Evolutionary conservation across 164 flowering plant genomes (phyloP).

Genomic region (Nelumbo lutea): DNA sequence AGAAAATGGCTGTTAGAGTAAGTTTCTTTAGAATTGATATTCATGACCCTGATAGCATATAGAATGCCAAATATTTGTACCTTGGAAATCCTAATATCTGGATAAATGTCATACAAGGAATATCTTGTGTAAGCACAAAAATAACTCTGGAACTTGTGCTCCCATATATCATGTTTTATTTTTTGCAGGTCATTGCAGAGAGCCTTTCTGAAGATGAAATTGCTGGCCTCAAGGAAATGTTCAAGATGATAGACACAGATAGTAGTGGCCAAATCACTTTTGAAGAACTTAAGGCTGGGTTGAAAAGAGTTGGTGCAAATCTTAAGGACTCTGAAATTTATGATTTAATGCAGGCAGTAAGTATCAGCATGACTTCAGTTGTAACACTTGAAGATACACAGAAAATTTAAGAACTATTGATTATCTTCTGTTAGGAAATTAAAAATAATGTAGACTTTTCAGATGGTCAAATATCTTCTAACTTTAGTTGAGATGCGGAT

Average conservation of each 20-base stretch:
- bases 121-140: background rate
- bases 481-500: too few relatives aligned
- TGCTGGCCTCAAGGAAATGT: slow-evolving; percentile 86
- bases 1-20: slow-evolving; percentile 90
- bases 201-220: slow-evolving; percentile 86
- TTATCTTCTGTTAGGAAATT: too few relatives aligned
- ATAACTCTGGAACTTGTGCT: background rate
- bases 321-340: slow-evolving; percentile 71
- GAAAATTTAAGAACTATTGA: too few relatives aligned
- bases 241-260: slow-evolving; percentile 82
- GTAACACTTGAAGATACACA: background rate
- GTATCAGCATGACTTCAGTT: slow-evolving; percentile 14
- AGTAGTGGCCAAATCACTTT: slow-evolving; percentile 84
- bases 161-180: slow-evolving; percentile 5
- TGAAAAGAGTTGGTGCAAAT: slow-evolving; percentile 73
- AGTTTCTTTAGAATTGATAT: slow-evolving; percentile 11
- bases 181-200: slow-evolving; percentile 70
- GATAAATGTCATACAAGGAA: background rate
- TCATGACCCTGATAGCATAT: background rate
- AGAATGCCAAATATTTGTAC: background rate
- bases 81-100: background rate
- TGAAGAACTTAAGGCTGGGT: slow-evolving; percentile 81
- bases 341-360: slow-evolving; percentile 82
- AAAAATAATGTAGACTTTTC: too few relatives aligned
- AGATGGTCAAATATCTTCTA: too few relatives aligned